Evolutionary conservation across 2,329 filamentous ascomycete genomes (phyloP).

Genomic region (Ambrosiella xylebori): DNA sequence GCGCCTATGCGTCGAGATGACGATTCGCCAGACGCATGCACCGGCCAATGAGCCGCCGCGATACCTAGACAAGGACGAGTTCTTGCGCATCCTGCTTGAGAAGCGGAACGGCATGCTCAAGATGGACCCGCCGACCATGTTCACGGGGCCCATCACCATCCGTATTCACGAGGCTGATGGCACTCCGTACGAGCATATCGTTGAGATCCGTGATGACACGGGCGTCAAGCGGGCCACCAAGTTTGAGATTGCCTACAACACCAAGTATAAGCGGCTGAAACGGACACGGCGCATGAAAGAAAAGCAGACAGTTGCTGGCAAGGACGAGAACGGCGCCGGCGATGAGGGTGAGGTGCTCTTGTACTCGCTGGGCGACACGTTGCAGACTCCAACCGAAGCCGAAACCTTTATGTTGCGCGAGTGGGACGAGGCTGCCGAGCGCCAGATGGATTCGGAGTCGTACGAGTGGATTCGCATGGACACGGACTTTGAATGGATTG

Average conservation of each 20-base stretch:
- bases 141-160: conserved; percentile 94
- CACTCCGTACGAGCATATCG: conserved; percentile 93
- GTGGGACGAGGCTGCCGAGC: conserved; percentile 78
- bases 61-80: conserved; percentile 49
- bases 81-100: conserved; percentile 74
- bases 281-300: conserved; percentile 70
- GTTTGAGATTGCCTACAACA: conserved; percentile 95
- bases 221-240: conserved; percentile 47
- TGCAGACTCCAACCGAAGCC: conserved; percentile 67
- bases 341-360: conserved; percentile 39
- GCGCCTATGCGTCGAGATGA: conserved; percentile 83
- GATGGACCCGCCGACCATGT: conserved; percentile 56
- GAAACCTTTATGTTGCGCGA: conserved; percentile 71
- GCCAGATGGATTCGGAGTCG: conserved; percentile 83
- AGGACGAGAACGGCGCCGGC: conserved; percentile 15
- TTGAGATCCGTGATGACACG: conserved; percentile 77
- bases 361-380: conserved; percentile 85
- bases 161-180: conserved; percentile 95
- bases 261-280: conserved; percentile 96
- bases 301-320: conserved; percentile 28
- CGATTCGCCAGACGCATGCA: conserved; percentile 57
- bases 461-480: conserved; percentile 99
- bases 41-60: conserved; percentile 21
- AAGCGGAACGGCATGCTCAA: conserved; percentile 50
- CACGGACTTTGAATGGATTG: conserved; percentile 96